phyloP scores from a whole-genome alignment of 2,329 filamentous ascomycete genomes.

The Fusarium equiseti region DNA sequence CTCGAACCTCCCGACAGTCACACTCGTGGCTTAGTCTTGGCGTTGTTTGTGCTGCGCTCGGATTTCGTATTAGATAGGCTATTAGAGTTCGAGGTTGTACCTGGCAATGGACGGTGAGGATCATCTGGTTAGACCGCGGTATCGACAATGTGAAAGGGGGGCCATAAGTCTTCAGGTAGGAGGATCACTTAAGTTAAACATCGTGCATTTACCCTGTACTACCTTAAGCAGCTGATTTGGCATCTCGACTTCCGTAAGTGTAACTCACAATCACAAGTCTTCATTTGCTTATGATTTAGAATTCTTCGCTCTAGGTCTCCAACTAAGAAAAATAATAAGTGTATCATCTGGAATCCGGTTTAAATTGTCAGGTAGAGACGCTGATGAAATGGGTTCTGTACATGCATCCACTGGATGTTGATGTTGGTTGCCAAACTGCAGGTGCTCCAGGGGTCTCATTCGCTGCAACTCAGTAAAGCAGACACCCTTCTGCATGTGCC shows the following conservation, averaged over 20 bases:
- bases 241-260: neutral
- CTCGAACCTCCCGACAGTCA: constrained; percentile 15
- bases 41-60: neutral
- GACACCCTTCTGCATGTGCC: neutral
- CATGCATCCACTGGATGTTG: neutral
- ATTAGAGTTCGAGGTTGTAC: neutral
- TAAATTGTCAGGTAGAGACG: neutral
- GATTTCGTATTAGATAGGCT: constrained; percentile 8
- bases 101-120: neutral
- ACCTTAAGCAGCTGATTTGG: neutral
- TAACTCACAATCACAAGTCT: neutral
- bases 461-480: neutral
- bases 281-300: neutral
- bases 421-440: neutral
- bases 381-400: neutral
- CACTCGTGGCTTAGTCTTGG: constrained; percentile 6
- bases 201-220: neutral
- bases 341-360: neutral
- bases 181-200: neutral
- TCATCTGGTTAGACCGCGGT: no score
- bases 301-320: neutral
- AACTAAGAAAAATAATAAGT: neutral
- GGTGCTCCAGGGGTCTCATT: neutral
- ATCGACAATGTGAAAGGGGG: neutral
- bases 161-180: neutral